Percentiles rank a stretch among this genome's conserved stretches.
Evolutionary conservation across 1,139 yeast genomes (phyloP).

Genomic region (Blastobotrys buckinghamii): DNA sequence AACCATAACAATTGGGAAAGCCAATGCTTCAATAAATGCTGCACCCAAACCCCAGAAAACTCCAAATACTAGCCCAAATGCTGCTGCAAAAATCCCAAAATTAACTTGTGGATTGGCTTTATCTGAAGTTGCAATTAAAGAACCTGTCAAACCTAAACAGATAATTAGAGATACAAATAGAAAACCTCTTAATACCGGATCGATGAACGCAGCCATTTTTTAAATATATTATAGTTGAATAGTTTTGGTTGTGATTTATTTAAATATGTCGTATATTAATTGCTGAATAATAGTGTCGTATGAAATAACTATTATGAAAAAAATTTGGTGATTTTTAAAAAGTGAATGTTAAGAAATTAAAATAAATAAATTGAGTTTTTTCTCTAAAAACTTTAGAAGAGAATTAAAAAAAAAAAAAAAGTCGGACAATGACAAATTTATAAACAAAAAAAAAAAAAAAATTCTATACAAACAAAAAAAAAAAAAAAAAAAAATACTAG

Average conservation of each 20-base stretch:
- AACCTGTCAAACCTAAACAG: conserved; percentile 79
- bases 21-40: conserved; percentile 68
- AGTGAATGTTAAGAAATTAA: conserved; percentile 5
- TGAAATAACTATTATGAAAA: no score
- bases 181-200: conserved; percentile 62
- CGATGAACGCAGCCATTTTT: conserved; percentile 53
- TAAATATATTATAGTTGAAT: not conserved
- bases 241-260: not conserved
- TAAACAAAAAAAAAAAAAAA: not conserved
- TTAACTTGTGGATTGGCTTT: conserved; percentile 72
- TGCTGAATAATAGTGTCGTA: not conserved
- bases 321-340: not conserved
- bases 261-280: not conserved
- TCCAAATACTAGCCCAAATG: conserved; percentile 77
- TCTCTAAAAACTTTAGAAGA: not conserved
- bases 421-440: not conserved
- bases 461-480: not conserved
- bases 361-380: not conserved
- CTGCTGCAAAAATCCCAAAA: conserved; percentile 79
- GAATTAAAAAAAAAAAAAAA: not conserved
- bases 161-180: conserved; percentile 73
- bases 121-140: conserved; percentile 63
- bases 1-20: conserved; percentile 79
- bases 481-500: no score
- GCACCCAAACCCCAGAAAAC: conserved; percentile 76